Conservation (phyloP, 2,329 filamentous ascomycete genomes). For the Xenoacremonium recifei region DNA sequence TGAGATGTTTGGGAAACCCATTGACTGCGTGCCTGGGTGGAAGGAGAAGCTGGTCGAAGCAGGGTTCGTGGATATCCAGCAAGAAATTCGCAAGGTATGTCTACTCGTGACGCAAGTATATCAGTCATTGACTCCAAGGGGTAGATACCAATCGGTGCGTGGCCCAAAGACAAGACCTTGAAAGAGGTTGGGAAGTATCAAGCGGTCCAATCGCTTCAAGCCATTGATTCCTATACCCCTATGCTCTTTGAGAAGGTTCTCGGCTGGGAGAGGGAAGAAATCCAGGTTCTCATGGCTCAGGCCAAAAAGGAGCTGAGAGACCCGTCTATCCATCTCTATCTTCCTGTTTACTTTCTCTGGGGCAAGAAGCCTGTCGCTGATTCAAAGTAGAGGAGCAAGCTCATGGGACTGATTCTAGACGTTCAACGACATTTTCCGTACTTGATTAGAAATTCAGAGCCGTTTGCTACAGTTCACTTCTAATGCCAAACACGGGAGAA, state of each 20-base stretch:
- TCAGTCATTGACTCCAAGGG: too few species aligned
- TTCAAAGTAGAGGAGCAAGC: too few species aligned
- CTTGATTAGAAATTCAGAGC: too few species aligned
- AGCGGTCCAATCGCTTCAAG: constrained; percentile 6
- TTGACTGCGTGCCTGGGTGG: not conserved
- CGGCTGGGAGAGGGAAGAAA: constrained; percentile 9
- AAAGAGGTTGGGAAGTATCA: constrained; percentile 5
- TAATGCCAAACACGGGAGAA: too few species aligned
- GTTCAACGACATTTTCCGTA: too few species aligned
- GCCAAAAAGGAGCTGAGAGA: constrained; percentile 14
- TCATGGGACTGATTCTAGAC: too few species aligned
- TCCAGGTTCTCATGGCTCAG: constrained; percentile 12
- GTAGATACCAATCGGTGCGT: constrained; percentile 5
- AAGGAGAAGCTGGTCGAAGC: constrained; percentile 2
- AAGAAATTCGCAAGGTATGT: constrained; percentile 4
- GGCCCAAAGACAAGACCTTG: constrained; percentile 1
- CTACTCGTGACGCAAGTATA: constrained; percentile 1
- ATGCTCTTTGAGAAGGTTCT: constrained; percentile 8
- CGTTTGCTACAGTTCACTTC: too few species aligned
- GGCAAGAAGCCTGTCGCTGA: constrained; percentile 5
- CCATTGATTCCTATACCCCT: constrained; percentile 8
- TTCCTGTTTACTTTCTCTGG: constrained; percentile 11
- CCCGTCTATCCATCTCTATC: constrained; percentile 11
- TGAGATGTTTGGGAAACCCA: constrained; percentile 2
- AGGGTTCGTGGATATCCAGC: constrained; percentile 3